phyloP scores from a whole-genome alignment of 257 asterid species.

The Solanum chiquidenum region DNA sequence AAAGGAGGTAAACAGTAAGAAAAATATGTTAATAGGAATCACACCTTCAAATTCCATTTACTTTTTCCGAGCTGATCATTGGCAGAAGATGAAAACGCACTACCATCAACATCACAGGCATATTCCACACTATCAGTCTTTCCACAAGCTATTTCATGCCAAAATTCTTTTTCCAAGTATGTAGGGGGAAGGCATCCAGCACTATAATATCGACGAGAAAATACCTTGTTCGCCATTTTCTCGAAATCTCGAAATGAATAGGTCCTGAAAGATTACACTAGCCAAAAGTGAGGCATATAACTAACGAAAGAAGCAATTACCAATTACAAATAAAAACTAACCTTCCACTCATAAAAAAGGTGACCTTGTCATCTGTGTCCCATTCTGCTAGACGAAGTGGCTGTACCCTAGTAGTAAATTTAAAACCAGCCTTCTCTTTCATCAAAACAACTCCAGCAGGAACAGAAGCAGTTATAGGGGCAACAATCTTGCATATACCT shows the following conservation, averaged over 20 bases:
- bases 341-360: conserved; percentile 97
- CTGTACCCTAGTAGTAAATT: conserved; percentile 94
- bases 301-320: not conserved
- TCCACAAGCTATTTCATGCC: conserved; percentile 96
- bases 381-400: conserved; percentile 97
- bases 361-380: conserved; percentile 82
- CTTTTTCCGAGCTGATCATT: conserved; percentile 79
- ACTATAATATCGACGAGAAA: conserved; percentile 82
- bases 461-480: conserved; percentile 86
- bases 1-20: not conserved
- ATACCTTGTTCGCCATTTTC: conserved; percentile 97
- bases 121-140: conserved; percentile 97
- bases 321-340: conserved; percentile 14
- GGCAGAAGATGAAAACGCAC: conserved; percentile 92
- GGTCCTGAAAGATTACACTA: conserved; percentile 50
- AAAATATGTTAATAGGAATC: conserved; percentile 7
- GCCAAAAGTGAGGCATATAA: conserved; percentile 16
- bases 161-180: conserved; percentile 91
- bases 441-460: conserved; percentile 93
- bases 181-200: conserved; percentile 86
- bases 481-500: conserved; percentile 95
- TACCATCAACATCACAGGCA: conserved; percentile 99
- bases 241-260: conserved; percentile 93
- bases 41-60: conserved; percentile 97
- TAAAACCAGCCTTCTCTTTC: conserved; percentile 85